Conservation (phyloP, 208 protist species). For the Leishmania gerbilli region DNA sequence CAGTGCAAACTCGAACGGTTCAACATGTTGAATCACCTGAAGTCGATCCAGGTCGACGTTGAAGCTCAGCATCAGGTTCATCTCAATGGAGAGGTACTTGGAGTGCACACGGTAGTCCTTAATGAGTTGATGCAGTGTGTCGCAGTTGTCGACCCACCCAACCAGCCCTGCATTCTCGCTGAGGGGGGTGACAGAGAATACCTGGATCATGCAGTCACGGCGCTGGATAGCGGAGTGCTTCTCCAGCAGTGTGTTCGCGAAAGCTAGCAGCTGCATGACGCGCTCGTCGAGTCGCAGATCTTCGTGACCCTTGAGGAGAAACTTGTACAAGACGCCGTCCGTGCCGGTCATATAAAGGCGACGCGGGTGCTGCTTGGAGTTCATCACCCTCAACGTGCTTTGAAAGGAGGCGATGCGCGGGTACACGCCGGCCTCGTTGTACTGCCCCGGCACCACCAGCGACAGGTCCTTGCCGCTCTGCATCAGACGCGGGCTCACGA, state of each 20-base stretch:
- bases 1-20: conserved; percentile 98
- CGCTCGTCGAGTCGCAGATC: conserved; percentile 99
- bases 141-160: conserved; percentile 98
- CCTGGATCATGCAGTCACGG: conserved; percentile 89
- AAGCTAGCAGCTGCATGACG: conserved; percentile 99
- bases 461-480: conserved; percentile 94
- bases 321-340: conserved; percentile 97
- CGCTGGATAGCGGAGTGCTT: conserved; percentile 90
- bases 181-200: conserved; percentile 98
- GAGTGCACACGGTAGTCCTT: conserved; percentile 85
- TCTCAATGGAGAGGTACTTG: conserved; percentile 94
- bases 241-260: conserved; percentile 99
- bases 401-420: conserved; percentile 84
- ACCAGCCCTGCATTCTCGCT: conserved; percentile 99
- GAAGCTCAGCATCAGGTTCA: conserved; percentile 88
- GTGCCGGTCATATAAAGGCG: conserved; percentile 96
- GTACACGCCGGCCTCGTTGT: conserved; percentile 77
- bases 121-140: conserved; percentile 94
- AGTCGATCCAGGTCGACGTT: conserved; percentile 95
- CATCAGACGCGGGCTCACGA: conserved; percentile 89
- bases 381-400: conserved; percentile 94
- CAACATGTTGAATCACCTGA: conserved; percentile 98
- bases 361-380: conserved; percentile 99
- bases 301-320: conserved; percentile 99
- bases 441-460: conserved; percentile 98